Conservation (phyloP, 495 filamentous ascomycete species). For the Eremomyces bilateralis region DNA sequence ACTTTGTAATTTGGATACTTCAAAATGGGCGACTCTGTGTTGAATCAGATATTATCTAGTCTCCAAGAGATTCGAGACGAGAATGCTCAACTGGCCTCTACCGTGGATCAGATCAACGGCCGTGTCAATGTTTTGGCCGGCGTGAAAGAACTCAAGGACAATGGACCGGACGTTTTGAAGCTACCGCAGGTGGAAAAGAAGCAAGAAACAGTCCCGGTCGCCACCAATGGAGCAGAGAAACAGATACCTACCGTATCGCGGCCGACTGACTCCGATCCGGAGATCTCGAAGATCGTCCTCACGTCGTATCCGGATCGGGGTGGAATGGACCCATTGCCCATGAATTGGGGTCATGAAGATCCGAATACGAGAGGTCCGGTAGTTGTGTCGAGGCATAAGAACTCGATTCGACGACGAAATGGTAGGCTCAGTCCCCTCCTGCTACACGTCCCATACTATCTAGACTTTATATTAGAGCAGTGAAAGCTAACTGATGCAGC, state of each 20-base stretch:
- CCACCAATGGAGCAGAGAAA: too few relatives aligned
- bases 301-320: conserved; percentile 90
- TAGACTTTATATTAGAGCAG: conserved; percentile 1
- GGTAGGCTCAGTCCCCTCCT: conserved; percentile 29
- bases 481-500: too few relatives aligned
- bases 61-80: conserved; percentile 31
- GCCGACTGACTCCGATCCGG: conserved; percentile 7
- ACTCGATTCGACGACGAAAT: conserved; percentile 69
- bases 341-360: conserved; percentile 74
- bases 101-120: conserved; percentile 42
- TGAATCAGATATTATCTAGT: too few relatives aligned
- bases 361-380: conserved; percentile 61
- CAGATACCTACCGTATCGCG: conserved; percentile 5
- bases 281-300: conserved; percentile 36
- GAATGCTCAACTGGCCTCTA: conserved; percentile 35
- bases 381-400: conserved; percentile 58
- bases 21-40: too few relatives aligned
- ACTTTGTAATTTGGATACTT: too few relatives aligned
- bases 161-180: conserved; percentile 7
- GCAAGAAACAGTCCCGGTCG: neutral
- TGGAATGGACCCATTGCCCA: conserved; percentile 71
- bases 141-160: conserved; percentile 30
- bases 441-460: too few relatives aligned
- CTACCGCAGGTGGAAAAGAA: neutral
- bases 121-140: conserved; percentile 39